Percentiles rank a stretch among this genome's conserved stretches.
Evolutionary conservation across 306 rosid species (phyloP).

Genomic region (Vigna unguiculata): DNA sequence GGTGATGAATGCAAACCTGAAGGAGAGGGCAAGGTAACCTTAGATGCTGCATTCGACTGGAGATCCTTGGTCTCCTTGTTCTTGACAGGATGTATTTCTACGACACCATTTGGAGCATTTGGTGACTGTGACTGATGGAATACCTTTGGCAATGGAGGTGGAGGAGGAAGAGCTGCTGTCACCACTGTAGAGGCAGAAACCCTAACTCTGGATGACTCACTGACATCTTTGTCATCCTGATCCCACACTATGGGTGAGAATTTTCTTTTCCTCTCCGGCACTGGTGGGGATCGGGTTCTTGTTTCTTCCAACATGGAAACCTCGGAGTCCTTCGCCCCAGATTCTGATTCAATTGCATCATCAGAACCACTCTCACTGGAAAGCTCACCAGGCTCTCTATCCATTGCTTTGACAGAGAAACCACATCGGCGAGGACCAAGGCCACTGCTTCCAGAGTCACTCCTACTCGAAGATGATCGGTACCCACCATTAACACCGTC

Average conservation of each 20-base stretch:
- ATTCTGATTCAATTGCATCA: conserved; percentile 74
- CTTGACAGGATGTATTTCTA: conserved; percentile 50
- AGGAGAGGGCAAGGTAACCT: conserved; percentile 44
- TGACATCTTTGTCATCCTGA: conserved; percentile 73
- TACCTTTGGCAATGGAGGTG: conserved; percentile 60
- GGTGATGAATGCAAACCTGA: conserved; percentile 46
- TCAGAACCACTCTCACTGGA: conserved; percentile 97
- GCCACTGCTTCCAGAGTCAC: conserved; percentile 73
- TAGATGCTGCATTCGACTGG: conserved; percentile 41
- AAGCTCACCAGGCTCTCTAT: conserved; percentile 95
- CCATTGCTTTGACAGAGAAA: conserved; percentile 56
- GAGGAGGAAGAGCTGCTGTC: conserved; percentile 55
- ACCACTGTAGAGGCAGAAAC: conserved; percentile 33
- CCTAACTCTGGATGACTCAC: conserved; percentile 55
- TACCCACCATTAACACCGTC: conserved; percentile 63
- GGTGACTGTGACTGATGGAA: conserved; percentile 51
- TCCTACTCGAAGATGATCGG: conserved; percentile 66
- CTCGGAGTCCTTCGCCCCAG: conserved; percentile 50
- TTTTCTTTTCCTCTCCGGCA: conserved; percentile 76
- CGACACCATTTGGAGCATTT: conserved; percentile 53
- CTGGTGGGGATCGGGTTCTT: conserved; percentile 50
- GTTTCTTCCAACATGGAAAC: conserved; percentile 54
- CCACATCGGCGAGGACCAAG: conserved; percentile 69
- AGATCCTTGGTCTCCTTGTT: conserved; percentile 43
- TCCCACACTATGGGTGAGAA: conserved; percentile 96